Evolutionary conservation across 2,329 filamentous ascomycete species (phyloP).

Genomic region (Hymenoscyphus albidus): DNA sequence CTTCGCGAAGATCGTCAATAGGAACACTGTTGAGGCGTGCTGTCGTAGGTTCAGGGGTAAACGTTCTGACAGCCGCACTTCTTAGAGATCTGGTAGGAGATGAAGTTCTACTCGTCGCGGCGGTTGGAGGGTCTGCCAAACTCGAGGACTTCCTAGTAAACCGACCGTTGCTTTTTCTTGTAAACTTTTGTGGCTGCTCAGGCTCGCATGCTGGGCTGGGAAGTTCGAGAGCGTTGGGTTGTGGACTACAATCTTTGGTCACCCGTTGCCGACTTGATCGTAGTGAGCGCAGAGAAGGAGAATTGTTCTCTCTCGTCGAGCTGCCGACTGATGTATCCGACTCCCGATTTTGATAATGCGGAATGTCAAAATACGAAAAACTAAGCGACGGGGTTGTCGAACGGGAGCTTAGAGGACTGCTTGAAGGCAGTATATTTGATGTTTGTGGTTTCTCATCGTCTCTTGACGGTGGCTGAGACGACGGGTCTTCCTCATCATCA

Average conservation of each 20-base stretch:
- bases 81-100: neutral
- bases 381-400: constrained; percentile 7
- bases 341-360: neutral
- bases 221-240: neutral
- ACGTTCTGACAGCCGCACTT: neutral
- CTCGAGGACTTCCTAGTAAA: neutral
- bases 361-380: neutral
- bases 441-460: constrained; percentile 11
- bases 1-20: constrained; percentile 31
- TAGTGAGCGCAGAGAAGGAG: neutral
- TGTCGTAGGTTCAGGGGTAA: neutral
- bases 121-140: neutral
- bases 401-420: constrained; percentile 11
- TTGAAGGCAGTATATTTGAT: constrained; percentile 13
- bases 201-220: neutral
- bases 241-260: neutral
- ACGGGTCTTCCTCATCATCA: constrained; percentile 19
- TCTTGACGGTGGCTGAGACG: constrained; percentile 2
- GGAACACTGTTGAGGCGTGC: neutral
- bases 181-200: neutral
- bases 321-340: constrained; percentile 1
- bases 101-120: neutral
- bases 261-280: neutral
- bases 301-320: neutral
- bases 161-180: neutral